These are phyloP conservation scores for Ogataea parapolymorpha DNA, from an alignment of 805 yeast genomes.

Conservation along the genomic window DNA sequence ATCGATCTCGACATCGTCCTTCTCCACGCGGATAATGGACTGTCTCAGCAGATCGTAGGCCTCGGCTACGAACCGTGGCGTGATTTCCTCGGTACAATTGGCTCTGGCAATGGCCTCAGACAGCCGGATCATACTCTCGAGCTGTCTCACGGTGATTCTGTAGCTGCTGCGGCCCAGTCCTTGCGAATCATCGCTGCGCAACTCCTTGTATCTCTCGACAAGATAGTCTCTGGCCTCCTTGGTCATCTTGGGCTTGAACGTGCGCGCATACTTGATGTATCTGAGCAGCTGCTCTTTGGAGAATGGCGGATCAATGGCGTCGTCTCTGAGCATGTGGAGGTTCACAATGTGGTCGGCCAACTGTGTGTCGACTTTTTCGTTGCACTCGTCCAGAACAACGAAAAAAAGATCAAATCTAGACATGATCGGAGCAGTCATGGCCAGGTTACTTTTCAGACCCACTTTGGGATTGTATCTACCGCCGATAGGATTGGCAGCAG, in stretches of 20 bases:
- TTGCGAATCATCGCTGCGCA: conserved; percentile 87
- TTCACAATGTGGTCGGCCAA: conserved; percentile 91
- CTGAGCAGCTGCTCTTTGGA: conserved; percentile 84
- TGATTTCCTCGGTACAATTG: conserved; percentile 84
- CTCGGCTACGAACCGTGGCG: conserved; percentile 84
- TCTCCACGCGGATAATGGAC: conserved; percentile 89
- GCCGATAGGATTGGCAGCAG: conserved; percentile 99
- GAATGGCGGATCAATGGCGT: conserved; percentile 85
- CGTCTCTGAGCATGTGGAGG: conserved; percentile 86
- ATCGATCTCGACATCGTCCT: conserved; percentile 83
- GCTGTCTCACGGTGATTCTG: conserved; percentile 94
- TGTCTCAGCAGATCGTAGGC: conserved; percentile 88
- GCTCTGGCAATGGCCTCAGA: conserved; percentile 97
- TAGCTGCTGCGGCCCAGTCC: conserved; percentile 83
- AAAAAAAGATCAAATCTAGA: conserved; percentile 95
- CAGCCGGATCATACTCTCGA: conserved; percentile 89
- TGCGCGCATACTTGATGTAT: conserved; percentile 86
- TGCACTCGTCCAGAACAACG: conserved; percentile 91
- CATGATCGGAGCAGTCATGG: conserved; percentile 98
- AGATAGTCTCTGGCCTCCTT: conserved; percentile 73
- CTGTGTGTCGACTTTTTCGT: conserved; percentile 84
- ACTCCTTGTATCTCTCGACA: conserved; percentile 76
- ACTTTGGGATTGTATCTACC: conserved; percentile 90
- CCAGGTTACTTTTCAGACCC: conserved; percentile 79
- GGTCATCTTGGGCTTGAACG: conserved; percentile 87